Base-by-base conservation (phyloP, 495 filamentous ascomycete species). In the Penicillium cosmopolitanum region DNA sequence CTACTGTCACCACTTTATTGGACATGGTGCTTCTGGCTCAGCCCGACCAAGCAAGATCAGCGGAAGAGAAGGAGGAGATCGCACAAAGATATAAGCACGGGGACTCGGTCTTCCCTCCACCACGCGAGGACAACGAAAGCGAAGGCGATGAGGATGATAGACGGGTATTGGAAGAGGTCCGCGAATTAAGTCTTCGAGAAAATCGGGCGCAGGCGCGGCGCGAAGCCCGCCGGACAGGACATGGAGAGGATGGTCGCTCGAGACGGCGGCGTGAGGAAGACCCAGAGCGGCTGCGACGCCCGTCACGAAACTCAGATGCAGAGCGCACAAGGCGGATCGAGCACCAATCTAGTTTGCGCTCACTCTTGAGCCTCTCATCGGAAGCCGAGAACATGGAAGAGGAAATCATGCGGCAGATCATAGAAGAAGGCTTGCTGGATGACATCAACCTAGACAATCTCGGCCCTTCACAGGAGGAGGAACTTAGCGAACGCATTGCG, bases 391-490 rank as follows among this genome's bases (percentile, higher is more conserved):
- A 92, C 55, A 82, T 95, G 67, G 87, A 96, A 70, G 91, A 94
- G 66, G 92, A 95, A 68, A 96, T 97, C 59, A 77, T 94, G 61
- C 81, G 89, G 40, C 90, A 95, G 72, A 96, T 97, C 51, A 84
- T 92, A 60, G 91, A 94, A 63, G 92, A 96, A 63, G 93, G 93
- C 0, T 70, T 96, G 51, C 70, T 97, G 53, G 90, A 96, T 62
- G 92, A 92, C 33, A 84, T 96, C 51, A 91, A 97, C 66, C 74
- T 96, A 53, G 85, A 92, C 66, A 90, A 91, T 61, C 82, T 97
- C 25, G 89, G 90, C 61, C 79, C 89, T 4, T 75, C 74, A 48
- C 89, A 87, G 58, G 92, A 96, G 64, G 91, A 96, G 61, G 90
- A 95, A 70, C 83, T 97, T 7, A 96, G 89, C 67, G 88, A 93